Evolutionary conservation across 805 yeast species (phyloP), one percentile per base, ranked within the genome.

Genomic region (Clavispora phyllophila): DNA sequence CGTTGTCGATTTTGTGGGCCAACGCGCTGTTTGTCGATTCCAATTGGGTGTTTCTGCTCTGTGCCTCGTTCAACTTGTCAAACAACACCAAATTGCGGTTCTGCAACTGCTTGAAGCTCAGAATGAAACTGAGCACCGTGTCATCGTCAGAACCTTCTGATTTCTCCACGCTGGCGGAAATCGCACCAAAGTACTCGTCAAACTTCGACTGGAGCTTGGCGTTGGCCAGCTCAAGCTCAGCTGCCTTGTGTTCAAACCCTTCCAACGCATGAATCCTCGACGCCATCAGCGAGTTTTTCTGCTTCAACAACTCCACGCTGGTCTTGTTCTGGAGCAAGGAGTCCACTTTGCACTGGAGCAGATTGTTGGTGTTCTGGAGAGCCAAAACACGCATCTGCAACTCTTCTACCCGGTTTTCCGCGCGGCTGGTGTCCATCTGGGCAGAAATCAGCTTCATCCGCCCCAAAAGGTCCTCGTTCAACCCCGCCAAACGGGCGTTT

Each of bases 301-400:
- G 82, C 49, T 73, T 76, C 26, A 82, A 60, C 9, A 82, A 54
- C 50, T 78, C 84, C 5, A 62, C 58, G 20, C 75, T 71, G 46
- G 76, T 66, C 45, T 70, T 68, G 46, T 75, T 61, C 47, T 76
- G 75, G 19, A 79, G 62, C 9, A 67, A 63, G 47, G 72, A 72
- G 43, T 83, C 68, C 31, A 78, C 73, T 45, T 70, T 75, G 18
- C 78, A 63, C 54, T 82, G 79, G 7, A 71, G 63, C 40, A 79
- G 63, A 46, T 78, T 75, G 47, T 75, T 73, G 5, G 69, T 65
- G 47, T 82, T 87, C 37, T 63, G 70, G 13, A 48, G 49, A 7
- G 53, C 34, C 12, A 38, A 17, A n/a, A 50, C 33, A 12, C 50
- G 48, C 13, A 44, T 35, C 28, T 44, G 45, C 19, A 70, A 47